These are phyloP conservation scores for Coniella lustricola DNA, from an alignment of 2,329 filamentous ascomycete genomes.

Conservation along the genomic window DNA sequence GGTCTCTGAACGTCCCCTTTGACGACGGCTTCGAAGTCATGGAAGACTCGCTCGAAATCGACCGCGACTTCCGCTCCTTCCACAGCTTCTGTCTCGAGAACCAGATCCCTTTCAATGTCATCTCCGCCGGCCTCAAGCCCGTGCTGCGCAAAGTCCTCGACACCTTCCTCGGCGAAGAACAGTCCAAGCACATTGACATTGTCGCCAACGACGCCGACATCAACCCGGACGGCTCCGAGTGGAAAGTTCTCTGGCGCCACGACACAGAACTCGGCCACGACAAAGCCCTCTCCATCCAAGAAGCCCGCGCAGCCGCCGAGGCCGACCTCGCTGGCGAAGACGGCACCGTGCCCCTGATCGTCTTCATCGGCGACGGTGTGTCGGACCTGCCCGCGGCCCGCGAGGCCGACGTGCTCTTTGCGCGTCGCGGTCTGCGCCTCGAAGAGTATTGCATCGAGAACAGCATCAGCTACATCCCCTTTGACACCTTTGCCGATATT, in stretches of 20 bases:
- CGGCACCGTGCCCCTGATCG: conserved; percentile 56
- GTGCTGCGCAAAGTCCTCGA: conserved; percentile 56
- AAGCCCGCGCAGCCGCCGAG: conserved; percentile 49
- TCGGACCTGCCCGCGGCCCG: conserved; percentile 60
- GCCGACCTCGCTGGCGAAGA: conserved; percentile 50
- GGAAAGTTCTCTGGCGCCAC: conserved; percentile 62
- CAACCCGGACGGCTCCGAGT: conserved; percentile 47
- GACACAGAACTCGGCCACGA: conserved; percentile 60
- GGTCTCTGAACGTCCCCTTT: conserved; percentile 58
- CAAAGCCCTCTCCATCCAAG: conserved; percentile 57
- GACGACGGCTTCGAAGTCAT: conserved; percentile 61
- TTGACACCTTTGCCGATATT: conserved; percentile 61
- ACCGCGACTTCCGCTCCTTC: conserved; percentile 56
- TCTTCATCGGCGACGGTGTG: conserved; percentile 65
- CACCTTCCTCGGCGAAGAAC: conserved; percentile 56
- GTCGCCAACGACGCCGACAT: conserved; percentile 62
- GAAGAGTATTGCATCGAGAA: conserved; percentile 62
- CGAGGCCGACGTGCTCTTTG: conserved; percentile 62
- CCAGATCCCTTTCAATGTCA: conserved; percentile 61
- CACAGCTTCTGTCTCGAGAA: conserved; percentile 58
- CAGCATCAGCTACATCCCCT: conserved; percentile 51
- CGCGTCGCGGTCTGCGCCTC: conserved; percentile 54
- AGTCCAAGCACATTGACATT: conserved; percentile 54
- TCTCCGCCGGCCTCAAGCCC: conserved; percentile 61
- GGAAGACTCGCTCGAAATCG: conserved; percentile 54